Evolutionary conservation across 768 basidiomycete genomes (phyloP), one percentile per base, ranked within the genome.

Genomic region (Tricholoma sp.): DNA sequence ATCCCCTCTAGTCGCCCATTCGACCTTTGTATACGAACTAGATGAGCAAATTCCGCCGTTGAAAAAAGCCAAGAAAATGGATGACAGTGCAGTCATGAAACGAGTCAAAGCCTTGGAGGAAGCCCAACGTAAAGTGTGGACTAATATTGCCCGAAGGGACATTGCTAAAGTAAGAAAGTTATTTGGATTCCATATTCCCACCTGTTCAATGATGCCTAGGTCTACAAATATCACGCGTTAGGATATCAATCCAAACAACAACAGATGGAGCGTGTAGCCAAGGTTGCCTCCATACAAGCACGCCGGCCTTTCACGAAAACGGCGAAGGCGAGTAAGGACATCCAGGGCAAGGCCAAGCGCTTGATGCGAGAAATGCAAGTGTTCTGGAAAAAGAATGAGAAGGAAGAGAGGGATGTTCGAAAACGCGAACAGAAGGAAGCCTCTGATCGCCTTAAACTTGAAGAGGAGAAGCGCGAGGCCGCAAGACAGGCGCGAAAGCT

Each of bases 311-410:
- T 85, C 61, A 81, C 79, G 8, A 84, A 84, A 64, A 86, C 89
- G 1, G 80, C 86, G 11, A 94, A 91, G 69, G 81, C 84, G 4
- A 80, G 78, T 58, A 96, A 94, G 71, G 93, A 94, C 60, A 76
- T 84, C 2, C 91, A 94, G 68, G 83, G 84, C 18, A 92, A 93
- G 67, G 87, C 86, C 21, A 94, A 91, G 69, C 83, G 91, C 39
- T 76, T 95, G 37, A 92, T 93, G 89, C 85, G 94, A 27, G 94
- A 98, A 77, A 94, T 98, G 89, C 84, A 95, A 59, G 84, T 94
- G 18, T 94, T 95, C 73, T 97, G 94, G 94, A 95, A 91, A 75
- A 94, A 94, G 73, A 98, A 97, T 62, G 96, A 98, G 72, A 94
- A 94, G 66, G 94, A 96, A 70, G 96, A 98, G 72, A 78, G 93